Evolutionary conservation across 306 rosid species (phyloP).

Genomic region (Betula pendula): DNA sequence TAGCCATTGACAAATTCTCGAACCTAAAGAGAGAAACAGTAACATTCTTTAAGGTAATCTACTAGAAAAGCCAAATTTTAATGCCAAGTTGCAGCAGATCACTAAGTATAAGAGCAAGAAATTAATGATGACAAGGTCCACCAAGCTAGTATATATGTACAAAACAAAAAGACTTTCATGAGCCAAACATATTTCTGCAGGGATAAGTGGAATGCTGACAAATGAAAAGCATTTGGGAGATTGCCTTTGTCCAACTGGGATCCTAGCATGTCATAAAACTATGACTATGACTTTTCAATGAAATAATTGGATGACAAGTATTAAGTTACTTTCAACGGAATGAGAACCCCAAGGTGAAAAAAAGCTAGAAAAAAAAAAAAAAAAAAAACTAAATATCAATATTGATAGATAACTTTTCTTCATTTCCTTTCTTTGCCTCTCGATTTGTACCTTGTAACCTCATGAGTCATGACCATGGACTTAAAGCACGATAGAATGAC

Average conservation of each 20-base stretch:
- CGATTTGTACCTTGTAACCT: neutral
- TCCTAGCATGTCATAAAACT: neutral
- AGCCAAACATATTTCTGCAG: neutral
- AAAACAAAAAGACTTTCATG: neutral
- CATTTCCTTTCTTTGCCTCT: neutral
- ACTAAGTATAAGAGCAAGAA: neutral
- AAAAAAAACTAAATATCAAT: neutral
- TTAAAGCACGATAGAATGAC: too few relatives aligned
- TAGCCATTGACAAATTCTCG: conserved; percentile 73
- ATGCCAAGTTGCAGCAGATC: neutral
- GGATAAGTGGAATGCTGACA: neutral
- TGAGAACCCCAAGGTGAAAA: neutral
- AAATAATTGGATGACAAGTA: neutral
- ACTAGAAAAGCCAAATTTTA: neutral
- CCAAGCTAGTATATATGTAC: neutral
- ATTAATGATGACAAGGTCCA: neutral
- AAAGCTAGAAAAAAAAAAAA: too few relatives aligned
- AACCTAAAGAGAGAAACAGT: conserved; percentile 49
- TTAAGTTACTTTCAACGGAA: neutral
- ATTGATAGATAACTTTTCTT: neutral
- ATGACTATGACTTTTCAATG: neutral
- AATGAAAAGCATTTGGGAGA: neutral
- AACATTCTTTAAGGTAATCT: neutral
- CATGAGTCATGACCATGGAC: too few relatives aligned
- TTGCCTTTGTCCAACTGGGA: neutral